phyloP scores from a whole-genome alignment of 2,329 filamentous ascomycete species.

The Trematosphaeria pertusa region DNA sequence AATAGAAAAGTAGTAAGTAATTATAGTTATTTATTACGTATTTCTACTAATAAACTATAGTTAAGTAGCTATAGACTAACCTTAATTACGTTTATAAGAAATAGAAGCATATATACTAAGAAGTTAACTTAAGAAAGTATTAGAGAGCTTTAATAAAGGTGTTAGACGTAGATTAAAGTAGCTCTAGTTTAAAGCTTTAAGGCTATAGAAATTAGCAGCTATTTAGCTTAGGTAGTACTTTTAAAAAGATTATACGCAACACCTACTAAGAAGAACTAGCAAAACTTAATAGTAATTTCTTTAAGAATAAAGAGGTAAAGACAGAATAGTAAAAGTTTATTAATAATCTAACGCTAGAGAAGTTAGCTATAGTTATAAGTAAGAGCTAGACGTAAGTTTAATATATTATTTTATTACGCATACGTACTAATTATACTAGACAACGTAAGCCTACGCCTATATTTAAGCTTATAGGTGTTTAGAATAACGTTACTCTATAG shows the following conservation, averaged over 20 bases:
- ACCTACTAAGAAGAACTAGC: constrained; percentile 2
- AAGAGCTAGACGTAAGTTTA: constrained; percentile 4
- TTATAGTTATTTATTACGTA: constrained; percentile 5
- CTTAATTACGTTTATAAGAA: constrained; percentile 2
- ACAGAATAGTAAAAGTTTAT: constrained; percentile 2
- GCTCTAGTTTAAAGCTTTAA: not conserved
- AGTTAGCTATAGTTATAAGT: constrained; percentile 3
- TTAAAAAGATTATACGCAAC: constrained; percentile 1
- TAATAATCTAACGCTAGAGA: constrained; percentile 1
- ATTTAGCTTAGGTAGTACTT: not conserved
- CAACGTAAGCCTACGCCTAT: constrained; percentile 2
- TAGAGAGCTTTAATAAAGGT: constrained; percentile 1
- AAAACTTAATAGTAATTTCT: not conserved
- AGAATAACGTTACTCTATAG: not conserved
- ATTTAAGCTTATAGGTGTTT: not conserved
- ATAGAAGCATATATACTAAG: constrained; percentile 1
- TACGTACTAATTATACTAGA: constrained; percentile 1
- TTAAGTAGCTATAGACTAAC: not conserved
- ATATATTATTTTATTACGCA: constrained; percentile 3
- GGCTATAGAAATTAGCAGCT: not conserved
- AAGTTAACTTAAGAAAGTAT: constrained; percentile 1
- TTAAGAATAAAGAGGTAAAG: constrained; percentile 4
- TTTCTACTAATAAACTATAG: constrained; percentile 3
- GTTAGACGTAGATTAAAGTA: not conserved
- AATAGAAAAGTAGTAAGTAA: constrained; percentile 7